phyloP scores from a whole-genome alignment of 2,329 filamentous ascomycete genomes.

The Trichoderma oligosporum region DNA sequence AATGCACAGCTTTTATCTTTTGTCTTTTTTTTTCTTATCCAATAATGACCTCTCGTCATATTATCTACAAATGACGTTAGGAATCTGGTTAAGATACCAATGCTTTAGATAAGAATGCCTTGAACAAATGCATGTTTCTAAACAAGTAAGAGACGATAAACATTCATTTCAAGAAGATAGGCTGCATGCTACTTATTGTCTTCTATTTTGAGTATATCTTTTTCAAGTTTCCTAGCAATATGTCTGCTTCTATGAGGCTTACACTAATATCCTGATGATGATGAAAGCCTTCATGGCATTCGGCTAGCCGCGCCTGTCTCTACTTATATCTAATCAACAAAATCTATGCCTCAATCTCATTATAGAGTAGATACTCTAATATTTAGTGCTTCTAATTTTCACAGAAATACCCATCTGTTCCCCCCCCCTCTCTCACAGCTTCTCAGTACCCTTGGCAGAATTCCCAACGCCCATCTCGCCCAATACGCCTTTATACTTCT shows the following conservation, averaged over 20 bases:
- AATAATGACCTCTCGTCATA: background rate
- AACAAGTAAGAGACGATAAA: no score
- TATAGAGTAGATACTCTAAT: background rate
- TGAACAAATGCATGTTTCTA: no score
- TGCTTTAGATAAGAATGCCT: no score
- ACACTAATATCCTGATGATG: background rate
- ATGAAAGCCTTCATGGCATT: no score
- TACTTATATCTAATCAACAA: no score
- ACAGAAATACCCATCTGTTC: no score
- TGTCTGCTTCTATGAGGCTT: background rate
- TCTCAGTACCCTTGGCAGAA: background rate
- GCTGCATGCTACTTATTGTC: no score
- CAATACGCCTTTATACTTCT: slow-evolving; percentile 55
- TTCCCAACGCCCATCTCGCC: slow-evolving; percentile 38
- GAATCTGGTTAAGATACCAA: background rate
- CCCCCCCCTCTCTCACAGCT: slow-evolving; percentile 3
- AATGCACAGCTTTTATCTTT: background rate
- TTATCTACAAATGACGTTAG: no score
- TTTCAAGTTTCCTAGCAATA: no score
- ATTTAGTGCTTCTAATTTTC: background rate
- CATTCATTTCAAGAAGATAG: background rate
- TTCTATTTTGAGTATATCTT: no score
- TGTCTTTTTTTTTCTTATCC: background rate
- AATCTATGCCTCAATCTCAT: background rate
- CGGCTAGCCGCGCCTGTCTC: no score